A percentile compares a stretch with the other conserved stretches of the same genome.
These are phyloP conservation scores for Nicotiana tomentosiformis DNA, from an alignment of 257 asterid species.

Conservation along the genomic window DNA sequence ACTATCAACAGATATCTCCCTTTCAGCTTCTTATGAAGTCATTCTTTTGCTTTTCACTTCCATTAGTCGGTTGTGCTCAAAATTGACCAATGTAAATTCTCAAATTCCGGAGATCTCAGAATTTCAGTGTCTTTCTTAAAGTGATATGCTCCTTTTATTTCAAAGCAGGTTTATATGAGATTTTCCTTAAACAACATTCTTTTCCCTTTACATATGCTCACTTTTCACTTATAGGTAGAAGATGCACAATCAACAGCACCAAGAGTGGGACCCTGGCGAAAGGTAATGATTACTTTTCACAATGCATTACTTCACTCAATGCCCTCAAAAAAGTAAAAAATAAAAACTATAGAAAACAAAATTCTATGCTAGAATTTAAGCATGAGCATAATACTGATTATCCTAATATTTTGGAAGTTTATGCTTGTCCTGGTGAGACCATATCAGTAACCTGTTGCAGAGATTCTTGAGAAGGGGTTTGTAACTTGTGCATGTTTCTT, in stretches of 20 bases:
- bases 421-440: neutral
- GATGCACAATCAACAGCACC: slow-evolving; percentile 59
- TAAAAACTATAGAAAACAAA: neutral
- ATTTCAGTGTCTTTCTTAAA: neutral
- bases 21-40: neutral
- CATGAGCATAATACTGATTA: neutral
- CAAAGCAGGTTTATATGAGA: neutral
- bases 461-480: neutral
- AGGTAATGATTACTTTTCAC: slow-evolving; percentile 41
- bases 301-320: neutral
- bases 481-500: neutral
- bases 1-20: neutral
- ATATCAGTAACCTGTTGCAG: neutral
- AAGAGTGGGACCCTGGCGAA: slow-evolving; percentile 96
- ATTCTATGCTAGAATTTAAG: neutral
- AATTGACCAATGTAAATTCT: neutral
- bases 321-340: neutral
- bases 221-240: slow-evolving; percentile 44
- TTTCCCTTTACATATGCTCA: neutral
- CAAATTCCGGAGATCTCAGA: neutral
- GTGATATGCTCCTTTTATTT: neutral
- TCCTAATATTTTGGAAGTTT: neutral
- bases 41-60: neutral
- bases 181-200: neutral
- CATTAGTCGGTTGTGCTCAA: neutral